Evolutionary conservation across 2,329 filamentous ascomycete species (phyloP), one percentile per base, ranked within the genome.

Genomic region (Lachnellula hyalina): DNA sequence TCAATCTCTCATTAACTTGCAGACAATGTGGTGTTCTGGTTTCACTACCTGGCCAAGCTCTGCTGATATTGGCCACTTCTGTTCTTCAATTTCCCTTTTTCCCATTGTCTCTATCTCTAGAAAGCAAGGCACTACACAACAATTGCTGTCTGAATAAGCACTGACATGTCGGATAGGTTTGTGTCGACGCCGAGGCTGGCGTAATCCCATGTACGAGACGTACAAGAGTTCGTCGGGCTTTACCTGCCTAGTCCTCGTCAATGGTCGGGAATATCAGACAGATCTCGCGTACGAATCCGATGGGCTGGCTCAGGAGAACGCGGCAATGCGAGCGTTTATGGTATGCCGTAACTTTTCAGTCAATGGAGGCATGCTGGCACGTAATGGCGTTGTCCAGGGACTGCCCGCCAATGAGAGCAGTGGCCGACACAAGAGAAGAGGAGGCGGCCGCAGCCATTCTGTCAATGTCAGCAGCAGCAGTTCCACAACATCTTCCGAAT

Each of bases 281-380:
- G 91, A 96, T 71, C 81, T 88, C 38, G 82, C 86, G 61, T 96
- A 94, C 75, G 85, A 89, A 70, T 89, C 87, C 59, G 89, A 93
- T 70, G 77, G 82, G 48, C 79, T 96, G 62, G 93, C 93, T 47
- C 89, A 91, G 69, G 92, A 97, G 72, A 94, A 93, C 67, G 93
- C 93, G 25, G 93, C 93, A 57, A 95, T 95, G 83, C 88, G 91
- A 59, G 93, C 93, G 55, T 97, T 96, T 74, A 93, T 96, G 84
- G 94, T 96, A 63, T 96, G 93, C 78, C 87, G 91, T 61, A 96
- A 96, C 79, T 96, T 96, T 75, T 96, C 90, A 53, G 89, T 95
- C 72, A 96, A 96, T 70, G 91, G 95, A 66, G 93, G 93, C 70
- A 96, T 96, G 90, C 77, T 86, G 60, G 83, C 83, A 59, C 80